A percentile compares a stretch with the other conserved stretches of the same genome.
These are phyloP conservation scores for Penicillium paradoxum DNA, from an alignment of 495 filamentous ascomycete genomes.

Conservation along the genomic window DNA sequence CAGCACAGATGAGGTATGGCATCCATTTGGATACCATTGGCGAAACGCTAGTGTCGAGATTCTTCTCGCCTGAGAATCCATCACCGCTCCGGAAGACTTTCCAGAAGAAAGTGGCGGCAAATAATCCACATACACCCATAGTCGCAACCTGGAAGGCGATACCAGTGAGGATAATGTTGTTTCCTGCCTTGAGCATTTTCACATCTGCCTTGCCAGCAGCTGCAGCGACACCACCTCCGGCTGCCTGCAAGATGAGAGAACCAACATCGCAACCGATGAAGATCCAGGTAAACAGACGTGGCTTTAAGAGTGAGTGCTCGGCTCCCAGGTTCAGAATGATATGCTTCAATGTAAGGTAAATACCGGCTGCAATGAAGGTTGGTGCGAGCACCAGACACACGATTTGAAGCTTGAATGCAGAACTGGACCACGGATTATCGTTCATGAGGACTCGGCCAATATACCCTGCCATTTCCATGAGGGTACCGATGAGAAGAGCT, in stretches of 20 bases:
- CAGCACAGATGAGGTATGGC: slow-evolving; percentile 45
- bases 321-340: slow-evolving; percentile 52
- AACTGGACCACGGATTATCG: slow-evolving; percentile 54
- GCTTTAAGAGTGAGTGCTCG: slow-evolving; percentile 49
- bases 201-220: slow-evolving; percentile 21
- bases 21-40: slow-evolving; percentile 37
- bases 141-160: slow-evolving; percentile 67
- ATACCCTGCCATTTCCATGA: slow-evolving; percentile 52
- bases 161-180: slow-evolving; percentile 66
- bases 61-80: slow-evolving; percentile 29
- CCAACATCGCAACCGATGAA: slow-evolving; percentile 65
- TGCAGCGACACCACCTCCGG: slow-evolving; percentile 57
- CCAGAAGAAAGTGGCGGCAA: slow-evolving; percentile 48
- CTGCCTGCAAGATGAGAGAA: slow-evolving; percentile 59
- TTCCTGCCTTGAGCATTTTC: slow-evolving; percentile 31
- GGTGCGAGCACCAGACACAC: slow-evolving; percentile 62
- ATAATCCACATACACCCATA: slow-evolving; percentile 50
- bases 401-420: slow-evolving; percentile 63
- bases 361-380: slow-evolving; percentile 58
- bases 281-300: slow-evolving; percentile 58
- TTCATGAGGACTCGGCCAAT: slow-evolving; percentile 55
- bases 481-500: slow-evolving; percentile 45
- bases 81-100: slow-evolving; percentile 35
- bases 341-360: slow-evolving; percentile 67
- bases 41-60: slow-evolving; percentile 10